Base-by-base conservation (phyloP, 768 basidiomycete species). In the Pisolithus microcarpus region DNA sequence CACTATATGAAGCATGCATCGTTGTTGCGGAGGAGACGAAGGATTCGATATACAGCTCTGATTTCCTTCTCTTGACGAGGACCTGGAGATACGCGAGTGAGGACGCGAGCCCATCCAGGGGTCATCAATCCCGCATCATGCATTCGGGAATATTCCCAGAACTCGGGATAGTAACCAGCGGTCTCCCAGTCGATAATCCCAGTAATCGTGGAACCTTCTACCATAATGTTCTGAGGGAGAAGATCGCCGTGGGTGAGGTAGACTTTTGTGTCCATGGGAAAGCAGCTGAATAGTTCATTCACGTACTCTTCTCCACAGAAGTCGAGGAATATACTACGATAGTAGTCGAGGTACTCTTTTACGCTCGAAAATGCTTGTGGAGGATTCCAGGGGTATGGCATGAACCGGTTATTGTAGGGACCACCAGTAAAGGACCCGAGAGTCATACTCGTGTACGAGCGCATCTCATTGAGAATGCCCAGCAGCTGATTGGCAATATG, bases 171-270 rank as follows among this genome's bases (percentile, higher is more conserved):
- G 58, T 61, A 73, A 9, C 70, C 70, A 3, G 62, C 58, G 16
- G 52, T 59, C 43, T 63, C 66, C 71, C 70, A 74, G 50, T 72
- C 72, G n/a, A 74, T 39, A 16, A 72, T 57, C 7, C 59, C 70
- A 5, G 64, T 65, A 40, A 73, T 59, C 4, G 19, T 52, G 21
- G 54, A 56, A 18, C 56, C 62, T 16, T 69, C 57, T 34, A 76
- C 62, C 26, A 76, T 58, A 47, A 76, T 65, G 53, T 77, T 77
- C 16, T 69, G 65, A 15, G 72, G 72, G 34, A 70, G 65, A 36
- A 76, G 51, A 55, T 77, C 73, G 19, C 71, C 72, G 52, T 77
- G 74, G 24, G 68, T 66, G 59, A 76, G 59, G 11, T 56, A 46
- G 39, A 65, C 54, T 5, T 40, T 31, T 10, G 34, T 6, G 2